Conservation (phyloP, 75 land plant genomes). For the Picea sitchensis region DNA sequence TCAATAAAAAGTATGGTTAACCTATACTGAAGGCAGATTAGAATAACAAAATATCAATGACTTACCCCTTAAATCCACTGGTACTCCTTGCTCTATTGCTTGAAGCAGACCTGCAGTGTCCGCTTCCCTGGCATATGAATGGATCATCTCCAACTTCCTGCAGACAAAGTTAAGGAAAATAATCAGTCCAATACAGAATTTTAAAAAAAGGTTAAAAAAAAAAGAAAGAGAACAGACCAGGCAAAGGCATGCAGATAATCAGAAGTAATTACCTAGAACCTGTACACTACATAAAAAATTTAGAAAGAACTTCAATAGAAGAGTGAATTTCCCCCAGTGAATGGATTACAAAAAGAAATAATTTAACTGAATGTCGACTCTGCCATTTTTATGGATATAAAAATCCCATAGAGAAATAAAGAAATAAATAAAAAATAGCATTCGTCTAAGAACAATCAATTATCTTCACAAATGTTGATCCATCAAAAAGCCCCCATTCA, state of each 20-base stretch:
- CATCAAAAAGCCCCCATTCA: neutral
- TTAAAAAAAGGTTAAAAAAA: neutral
- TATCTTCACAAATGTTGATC: neutral
- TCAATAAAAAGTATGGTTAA: neutral
- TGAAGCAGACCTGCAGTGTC: slow-evolving; percentile 21
- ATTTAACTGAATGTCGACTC: neutral
- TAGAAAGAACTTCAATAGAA: neutral
- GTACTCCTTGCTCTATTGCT: slow-evolving; percentile 17
- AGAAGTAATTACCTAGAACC: neutral
- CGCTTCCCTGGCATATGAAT: slow-evolving; percentile 34
- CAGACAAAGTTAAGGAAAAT: slow-evolving; percentile 2
- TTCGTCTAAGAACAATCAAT: neutral
- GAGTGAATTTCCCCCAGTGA: neutral
- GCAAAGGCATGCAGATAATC: neutral
- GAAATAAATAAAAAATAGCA: neutral
- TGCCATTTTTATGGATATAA: neutral
- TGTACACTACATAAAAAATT: neutral
- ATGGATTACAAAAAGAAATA: neutral
- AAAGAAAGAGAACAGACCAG: neutral
- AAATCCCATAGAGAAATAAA: neutral
- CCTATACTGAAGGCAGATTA: neutral
- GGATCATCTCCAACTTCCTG: slow-evolving; percentile 32
- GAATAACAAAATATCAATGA: neutral
- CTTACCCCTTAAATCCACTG: slow-evolving; percentile 29
- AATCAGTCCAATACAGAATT: neutral